These are phyloP conservation scores for Camellia japonica DNA, from an alignment of 148 eudicot species.

Conservation along the genomic window DNA sequence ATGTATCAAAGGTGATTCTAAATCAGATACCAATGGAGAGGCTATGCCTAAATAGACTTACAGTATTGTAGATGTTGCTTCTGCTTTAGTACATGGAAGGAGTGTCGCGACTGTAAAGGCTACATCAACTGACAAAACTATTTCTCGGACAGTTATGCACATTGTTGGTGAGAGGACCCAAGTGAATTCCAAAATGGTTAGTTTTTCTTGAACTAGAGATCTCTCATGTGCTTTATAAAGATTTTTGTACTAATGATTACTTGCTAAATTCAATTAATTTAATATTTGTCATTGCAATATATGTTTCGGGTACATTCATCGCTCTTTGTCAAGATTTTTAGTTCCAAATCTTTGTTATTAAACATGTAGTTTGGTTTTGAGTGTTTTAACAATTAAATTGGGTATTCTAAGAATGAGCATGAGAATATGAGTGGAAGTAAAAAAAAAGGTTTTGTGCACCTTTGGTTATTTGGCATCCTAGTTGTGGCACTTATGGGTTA, in stretches of 20 bases:
- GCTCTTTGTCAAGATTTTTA: background rate
- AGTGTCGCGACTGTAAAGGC: conserved; percentile 93
- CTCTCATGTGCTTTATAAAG: background rate
- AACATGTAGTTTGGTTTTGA: background rate
- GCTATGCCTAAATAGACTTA: conserved; percentile 44
- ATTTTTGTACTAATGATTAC: background rate
- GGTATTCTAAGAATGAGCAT: background rate
- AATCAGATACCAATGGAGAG: conserved; percentile 43
- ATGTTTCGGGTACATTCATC: background rate
- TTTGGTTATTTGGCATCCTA: background rate
- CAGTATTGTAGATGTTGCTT: conserved; percentile 96
- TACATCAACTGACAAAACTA: conserved; percentile 75
- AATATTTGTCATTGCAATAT: background rate
- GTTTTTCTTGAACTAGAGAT: conserved; percentile 26
- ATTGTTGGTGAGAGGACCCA: conserved; percentile 95
- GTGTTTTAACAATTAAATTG: background rate
- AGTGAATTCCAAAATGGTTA: conserved; percentile 90
- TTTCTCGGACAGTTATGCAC: conserved; percentile 93
- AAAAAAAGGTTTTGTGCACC: no score
- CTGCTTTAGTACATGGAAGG: conserved; percentile 97
- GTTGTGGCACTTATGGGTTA: background rate
- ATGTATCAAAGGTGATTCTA: conserved; percentile 65
- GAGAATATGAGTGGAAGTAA: background rate
- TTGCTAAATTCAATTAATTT: background rate
- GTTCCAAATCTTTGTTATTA: background rate